phyloP scores from a whole-genome alignment of 75 land plant species.

The Cupressus sempervirens region DNA sequence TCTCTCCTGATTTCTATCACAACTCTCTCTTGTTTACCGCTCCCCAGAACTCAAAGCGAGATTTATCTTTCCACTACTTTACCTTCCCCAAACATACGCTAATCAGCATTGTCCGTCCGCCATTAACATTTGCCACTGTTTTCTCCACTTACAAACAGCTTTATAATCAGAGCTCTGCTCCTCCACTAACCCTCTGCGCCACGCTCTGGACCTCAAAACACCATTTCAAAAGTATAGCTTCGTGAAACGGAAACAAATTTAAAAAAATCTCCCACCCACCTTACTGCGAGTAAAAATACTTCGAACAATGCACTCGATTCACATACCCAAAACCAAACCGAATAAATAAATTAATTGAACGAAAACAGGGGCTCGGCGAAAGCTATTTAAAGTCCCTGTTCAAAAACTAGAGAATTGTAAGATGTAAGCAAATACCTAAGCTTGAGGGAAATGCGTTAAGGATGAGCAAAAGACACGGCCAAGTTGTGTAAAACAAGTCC shows the following conservation, averaged over 20 bases:
- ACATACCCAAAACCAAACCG: neutral
- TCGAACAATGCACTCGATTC: neutral
- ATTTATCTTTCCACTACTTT: neutral
- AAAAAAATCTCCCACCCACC: neutral
- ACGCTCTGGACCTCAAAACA: neutral
- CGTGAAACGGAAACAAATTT: neutral
- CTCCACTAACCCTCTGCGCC: neutral
- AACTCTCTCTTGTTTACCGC: neutral
- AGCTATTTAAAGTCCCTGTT: neutral
- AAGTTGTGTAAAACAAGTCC: neutral
- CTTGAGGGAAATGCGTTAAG: neutral
- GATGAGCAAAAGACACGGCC: neutral
- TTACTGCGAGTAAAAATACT: neutral
- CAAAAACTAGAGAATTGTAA: neutral
- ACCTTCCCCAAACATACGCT: neutral
- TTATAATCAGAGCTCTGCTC: neutral
- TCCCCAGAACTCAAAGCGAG: neutral
- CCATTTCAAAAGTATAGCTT: neutral
- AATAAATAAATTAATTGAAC: neutral
- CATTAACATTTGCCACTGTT: neutral
- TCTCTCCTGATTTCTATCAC: neutral
- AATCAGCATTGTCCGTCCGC: neutral
- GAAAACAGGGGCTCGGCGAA: neutral
- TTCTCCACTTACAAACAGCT: neutral
- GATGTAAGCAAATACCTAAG: neutral